Conservation (phyloP, 2,329 filamentous ascomycete species). For the Gaeumannomyces sp. region DNA sequence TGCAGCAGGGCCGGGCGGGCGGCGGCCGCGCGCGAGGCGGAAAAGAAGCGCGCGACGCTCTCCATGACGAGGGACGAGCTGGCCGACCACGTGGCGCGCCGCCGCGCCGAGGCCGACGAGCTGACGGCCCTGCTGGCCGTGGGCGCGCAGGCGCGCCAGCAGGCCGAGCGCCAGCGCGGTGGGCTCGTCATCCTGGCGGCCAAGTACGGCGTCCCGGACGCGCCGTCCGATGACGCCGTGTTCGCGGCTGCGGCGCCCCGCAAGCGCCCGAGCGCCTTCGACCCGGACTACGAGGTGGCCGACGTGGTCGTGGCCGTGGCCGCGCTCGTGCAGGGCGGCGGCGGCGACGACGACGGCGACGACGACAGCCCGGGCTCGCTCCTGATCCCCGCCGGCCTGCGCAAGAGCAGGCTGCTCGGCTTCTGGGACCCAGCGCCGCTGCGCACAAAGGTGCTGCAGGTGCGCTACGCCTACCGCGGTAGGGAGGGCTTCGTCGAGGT, state of each 20-base stretch:
- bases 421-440: constrained; percentile 46
- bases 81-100: constrained; percentile 21
- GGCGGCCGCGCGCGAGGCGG: constrained; percentile 1
- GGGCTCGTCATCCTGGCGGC: constrained; percentile 43
- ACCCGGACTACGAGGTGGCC: constrained; percentile 36
- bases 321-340: constrained; percentile 31
- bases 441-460: constrained; percentile 37
- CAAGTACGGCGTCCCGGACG: constrained; percentile 36
- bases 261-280: constrained; percentile 16
- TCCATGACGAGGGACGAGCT: constrained; percentile 12
- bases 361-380: constrained; percentile 17
- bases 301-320: constrained; percentile 43
- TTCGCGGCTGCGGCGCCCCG: not conserved
- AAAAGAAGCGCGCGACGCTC: constrained; percentile 15
- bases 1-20: constrained; percentile 7
- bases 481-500: constrained; percentile 30
- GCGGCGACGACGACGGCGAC: constrained; percentile 11
- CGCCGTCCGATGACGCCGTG: not conserved
- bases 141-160: constrained; percentile 33
- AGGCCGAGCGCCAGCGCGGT: constrained; percentile 27
- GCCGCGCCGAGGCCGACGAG: constrained; percentile 39
- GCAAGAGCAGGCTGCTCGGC: constrained; percentile 39
- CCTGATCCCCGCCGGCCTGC: constrained; percentile 32
- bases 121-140: constrained; percentile 35
- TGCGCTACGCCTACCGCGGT: constrained; percentile 36